Conservation (phyloP, 345 rosid genomes). For the Linum usitatissimum region DNA sequence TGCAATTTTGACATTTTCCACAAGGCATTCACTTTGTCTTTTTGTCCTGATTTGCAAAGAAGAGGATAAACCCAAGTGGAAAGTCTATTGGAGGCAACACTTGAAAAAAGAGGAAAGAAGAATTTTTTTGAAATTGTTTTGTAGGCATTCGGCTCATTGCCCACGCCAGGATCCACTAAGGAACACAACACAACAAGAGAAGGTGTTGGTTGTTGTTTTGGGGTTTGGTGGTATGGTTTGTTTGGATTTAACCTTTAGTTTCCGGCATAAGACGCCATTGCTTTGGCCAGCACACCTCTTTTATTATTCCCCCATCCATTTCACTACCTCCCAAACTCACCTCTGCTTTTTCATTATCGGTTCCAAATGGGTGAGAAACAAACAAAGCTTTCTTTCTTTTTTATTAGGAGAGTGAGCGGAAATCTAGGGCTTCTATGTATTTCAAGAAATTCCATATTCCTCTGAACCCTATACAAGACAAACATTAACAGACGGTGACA, state of each 20-base stretch:
- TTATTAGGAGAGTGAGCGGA: not conserved
- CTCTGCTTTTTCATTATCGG: not conserved
- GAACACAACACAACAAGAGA: not conserved
- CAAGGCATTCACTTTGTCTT: not conserved
- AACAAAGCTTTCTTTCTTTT: not conserved
- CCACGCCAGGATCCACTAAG: not conserved
- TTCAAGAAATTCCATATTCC: not conserved
- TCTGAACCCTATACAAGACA: not conserved
- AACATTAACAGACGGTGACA: not conserved
- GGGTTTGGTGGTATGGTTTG: not conserved
- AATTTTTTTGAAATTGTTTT: no score
- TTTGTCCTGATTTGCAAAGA: not conserved
- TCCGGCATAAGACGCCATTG: no score
- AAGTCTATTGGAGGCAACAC: not conserved
- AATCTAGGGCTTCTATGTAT: not conserved
- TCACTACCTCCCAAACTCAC: not conserved
- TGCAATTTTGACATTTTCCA: not conserved
- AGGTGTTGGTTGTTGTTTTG: not conserved
- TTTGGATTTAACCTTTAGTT: not conserved
- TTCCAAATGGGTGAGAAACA: not conserved
- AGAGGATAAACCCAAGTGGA: slow-evolving; percentile 1
- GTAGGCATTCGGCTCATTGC: not conserved
- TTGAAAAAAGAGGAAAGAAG: not conserved
- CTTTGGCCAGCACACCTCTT: not conserved
- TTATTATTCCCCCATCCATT: not conserved